Base-by-base conservation (phyloP, 805 yeast genomes). In the Torulaspora delbrueckii region DNA sequence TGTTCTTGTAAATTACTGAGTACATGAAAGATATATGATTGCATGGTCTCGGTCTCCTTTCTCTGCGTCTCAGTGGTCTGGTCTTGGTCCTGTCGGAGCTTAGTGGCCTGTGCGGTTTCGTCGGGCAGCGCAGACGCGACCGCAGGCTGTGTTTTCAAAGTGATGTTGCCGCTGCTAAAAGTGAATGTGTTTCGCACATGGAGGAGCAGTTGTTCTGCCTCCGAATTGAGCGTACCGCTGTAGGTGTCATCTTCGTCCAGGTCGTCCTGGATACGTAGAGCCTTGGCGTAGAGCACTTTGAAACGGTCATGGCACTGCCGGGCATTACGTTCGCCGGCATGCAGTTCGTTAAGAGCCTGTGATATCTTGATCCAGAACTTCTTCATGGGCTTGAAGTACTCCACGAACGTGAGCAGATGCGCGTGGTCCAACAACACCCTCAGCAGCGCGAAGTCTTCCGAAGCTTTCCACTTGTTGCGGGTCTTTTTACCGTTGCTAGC, bases 221-320 rank as follows among this genome's bases (percentile, higher is more conserved):
- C 51, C 18, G 46, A 37, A 14, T 37, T 40, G 6, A 46, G 45
- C 23, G 51, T 37, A 8, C 46, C 41, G 13, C 46, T 14, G 41
- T 38, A 40, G 14, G 48, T 34, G 16, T 34, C 41, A 24, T 39
- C 37, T 16, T 22, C 40, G 16, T 40, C 40, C n/a, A 50, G 27
- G 18, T 35, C 37, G 22, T 22, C 40, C 37, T 40, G 35, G 22
- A 50, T 28, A 26, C 50, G 55, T 13, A 34, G 40, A 5, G 57
- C 57, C 46, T 55, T 58, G 6, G 51, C 39, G 46, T 54, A 56
- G 9, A 60, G 41, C 5, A 60, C 56, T 43, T 59, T 60, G 44
- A 59, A 60, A 28, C 65, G 45, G 47, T 60, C 65, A 37, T 60
- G 61, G 38, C 63, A 59, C 41, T 60, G 65, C 35, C 65, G 52